A percentile compares a stretch with the other conserved stretches of the same genome.
These are phyloP conservation scores for Phytophthora capsici DNA, from an alignment of 352 stramenopile species.

Conservation along the genomic window DNA sequence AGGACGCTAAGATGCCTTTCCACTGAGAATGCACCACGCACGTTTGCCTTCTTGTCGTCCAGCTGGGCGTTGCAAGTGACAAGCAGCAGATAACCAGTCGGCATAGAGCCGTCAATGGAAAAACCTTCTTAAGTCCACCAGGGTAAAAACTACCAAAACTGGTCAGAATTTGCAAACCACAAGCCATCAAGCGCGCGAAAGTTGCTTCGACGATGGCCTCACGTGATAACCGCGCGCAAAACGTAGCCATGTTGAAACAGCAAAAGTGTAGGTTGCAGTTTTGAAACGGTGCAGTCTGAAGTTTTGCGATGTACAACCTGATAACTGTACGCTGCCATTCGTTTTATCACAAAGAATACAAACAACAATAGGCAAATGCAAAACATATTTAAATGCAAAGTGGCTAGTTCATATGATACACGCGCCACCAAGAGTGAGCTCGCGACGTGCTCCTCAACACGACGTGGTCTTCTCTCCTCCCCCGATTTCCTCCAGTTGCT, in stretches of 20 bases:
- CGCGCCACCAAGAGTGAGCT: slow-evolving; percentile 18
- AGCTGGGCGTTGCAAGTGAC: slow-evolving; percentile 35
- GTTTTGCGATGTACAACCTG: slow-evolving; percentile 6
- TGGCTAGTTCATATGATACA: slow-evolving; percentile 44
- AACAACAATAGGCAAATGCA: slow-evolving; percentile 23
- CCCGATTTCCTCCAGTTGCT: slow-evolving; percentile 11
- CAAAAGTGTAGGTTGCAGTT: slow-evolving; percentile 36
- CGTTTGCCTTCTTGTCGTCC: slow-evolving; percentile 24
- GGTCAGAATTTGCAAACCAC: background rate
- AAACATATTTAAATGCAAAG: slow-evolving; percentile 30
- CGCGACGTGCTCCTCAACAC: slow-evolving; percentile 14
- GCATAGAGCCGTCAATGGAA: slow-evolving; percentile 28
- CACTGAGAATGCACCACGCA: slow-evolving; percentile 1
- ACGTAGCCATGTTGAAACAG: slow-evolving; percentile 30
- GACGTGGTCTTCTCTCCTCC: background rate
- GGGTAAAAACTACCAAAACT: background rate
- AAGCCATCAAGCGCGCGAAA: too few relatives aligned
- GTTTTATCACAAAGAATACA: background rate
- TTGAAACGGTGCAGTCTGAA: slow-evolving; percentile 25
- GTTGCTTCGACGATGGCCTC: slow-evolving; percentile 5
- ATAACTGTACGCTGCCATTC: background rate
- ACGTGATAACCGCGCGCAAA: background rate
- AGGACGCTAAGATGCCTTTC: slow-evolving; percentile 21
- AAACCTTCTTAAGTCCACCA: slow-evolving; percentile 1
- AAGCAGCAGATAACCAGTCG: slow-evolving; percentile 31